phyloP scores from a whole-genome alignment of 2,329 filamentous ascomycete species.

The Aphanoascus verrucosus region DNA sequence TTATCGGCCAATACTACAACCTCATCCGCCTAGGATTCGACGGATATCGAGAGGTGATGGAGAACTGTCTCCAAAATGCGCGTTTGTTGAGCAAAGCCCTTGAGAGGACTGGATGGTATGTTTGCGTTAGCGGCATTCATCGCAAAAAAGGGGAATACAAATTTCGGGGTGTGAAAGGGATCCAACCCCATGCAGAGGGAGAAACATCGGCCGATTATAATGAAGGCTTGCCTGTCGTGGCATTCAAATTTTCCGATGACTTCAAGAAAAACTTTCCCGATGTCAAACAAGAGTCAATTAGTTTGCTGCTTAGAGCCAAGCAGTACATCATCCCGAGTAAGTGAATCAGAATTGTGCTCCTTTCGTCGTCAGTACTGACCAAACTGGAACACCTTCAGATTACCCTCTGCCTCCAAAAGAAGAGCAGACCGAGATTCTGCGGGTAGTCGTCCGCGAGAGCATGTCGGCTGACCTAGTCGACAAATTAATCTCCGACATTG shows the following conservation, averaged over 20 bases:
- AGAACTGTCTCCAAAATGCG: slow-evolving; percentile 56
- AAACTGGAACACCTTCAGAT: slow-evolving; percentile 29
- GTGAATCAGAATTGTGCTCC: slow-evolving; percentile 14
- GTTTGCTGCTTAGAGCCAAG: slow-evolving; percentile 52
- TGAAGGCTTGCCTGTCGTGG: slow-evolving; percentile 56
- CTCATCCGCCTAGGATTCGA: slow-evolving; percentile 58
- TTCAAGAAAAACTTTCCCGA: slow-evolving; percentile 52
- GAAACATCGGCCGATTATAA: slow-evolving; percentile 52
- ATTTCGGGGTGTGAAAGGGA: slow-evolving; percentile 34
- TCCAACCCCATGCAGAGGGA: slow-evolving; percentile 32
- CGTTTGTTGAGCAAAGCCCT: slow-evolving; percentile 52
- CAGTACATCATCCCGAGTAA: slow-evolving; percentile 60
- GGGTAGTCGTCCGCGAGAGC: slow-evolving; percentile 56
- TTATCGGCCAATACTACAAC: slow-evolving; percentile 64
- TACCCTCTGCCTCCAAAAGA: slow-evolving; percentile 55
- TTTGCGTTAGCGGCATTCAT: slow-evolving; percentile 55
- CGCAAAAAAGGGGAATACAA: slow-evolving; percentile 42
- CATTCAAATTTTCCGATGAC: slow-evolving; percentile 52
- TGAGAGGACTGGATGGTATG: slow-evolving; percentile 57
- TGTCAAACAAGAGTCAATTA: slow-evolving; percentile 54
- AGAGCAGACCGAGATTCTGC: slow-evolving; percentile 53
- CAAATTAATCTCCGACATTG: slow-evolving; percentile 51
- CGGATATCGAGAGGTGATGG: slow-evolving; percentile 53
- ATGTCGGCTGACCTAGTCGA: slow-evolving; percentile 60
- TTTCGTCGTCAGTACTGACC: not conserved